Percentiles rank a stretch among this genome's conserved stretches.
These are phyloP conservation scores for Usnea hakonensis DNA, from an alignment of 495 filamentous ascomycete species.

Conservation along the genomic window DNA sequence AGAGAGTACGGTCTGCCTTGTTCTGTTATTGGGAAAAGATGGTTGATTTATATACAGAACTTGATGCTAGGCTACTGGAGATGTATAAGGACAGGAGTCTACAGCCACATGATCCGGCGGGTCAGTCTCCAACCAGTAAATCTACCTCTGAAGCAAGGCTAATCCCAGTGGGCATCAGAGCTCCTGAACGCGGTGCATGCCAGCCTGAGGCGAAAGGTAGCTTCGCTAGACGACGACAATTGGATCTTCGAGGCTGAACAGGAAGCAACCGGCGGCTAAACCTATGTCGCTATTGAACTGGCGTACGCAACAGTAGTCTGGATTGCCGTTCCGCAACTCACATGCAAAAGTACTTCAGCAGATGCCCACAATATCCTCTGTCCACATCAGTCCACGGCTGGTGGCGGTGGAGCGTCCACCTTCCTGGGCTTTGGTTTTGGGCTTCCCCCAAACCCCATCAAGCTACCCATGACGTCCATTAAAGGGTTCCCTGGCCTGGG, in stretches of 20 bases:
- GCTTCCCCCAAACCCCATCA: constrained; percentile 69
- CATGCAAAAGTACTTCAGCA: constrained; percentile 1
- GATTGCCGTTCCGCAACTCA: not conserved
- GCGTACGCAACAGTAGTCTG: not conserved
- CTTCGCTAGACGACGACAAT: constrained; percentile 69
- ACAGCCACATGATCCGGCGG: constrained; percentile 58
- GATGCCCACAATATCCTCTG: not conserved
- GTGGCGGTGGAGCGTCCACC: constrained; percentile 40
- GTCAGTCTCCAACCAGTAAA: constrained; percentile 36
- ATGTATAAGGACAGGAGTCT: constrained; percentile 56
- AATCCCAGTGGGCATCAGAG: constrained; percentile 41
- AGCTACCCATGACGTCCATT: constrained; percentile 94
- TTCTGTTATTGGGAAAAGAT: constrained; percentile 1
- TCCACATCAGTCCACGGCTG: constrained; percentile 43
- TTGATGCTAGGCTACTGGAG: constrained; percentile 43
- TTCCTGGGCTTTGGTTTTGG: constrained; percentile 35
- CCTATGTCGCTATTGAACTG: not conserved
- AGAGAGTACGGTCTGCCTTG: constrained; percentile 36
- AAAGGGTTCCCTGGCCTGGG: constrained; percentile 81
- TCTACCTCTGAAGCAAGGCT: constrained; percentile 18
- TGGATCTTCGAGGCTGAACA: constrained; percentile 86
- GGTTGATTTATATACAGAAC: constrained; percentile 28
- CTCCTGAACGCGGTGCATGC: constrained; percentile 62
- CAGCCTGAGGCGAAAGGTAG: constrained; percentile 64
- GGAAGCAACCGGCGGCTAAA: constrained; percentile 22